Evolutionary conservation across 805 yeast species (phyloP).

Genomic region (Pichia occidentalis): DNA sequence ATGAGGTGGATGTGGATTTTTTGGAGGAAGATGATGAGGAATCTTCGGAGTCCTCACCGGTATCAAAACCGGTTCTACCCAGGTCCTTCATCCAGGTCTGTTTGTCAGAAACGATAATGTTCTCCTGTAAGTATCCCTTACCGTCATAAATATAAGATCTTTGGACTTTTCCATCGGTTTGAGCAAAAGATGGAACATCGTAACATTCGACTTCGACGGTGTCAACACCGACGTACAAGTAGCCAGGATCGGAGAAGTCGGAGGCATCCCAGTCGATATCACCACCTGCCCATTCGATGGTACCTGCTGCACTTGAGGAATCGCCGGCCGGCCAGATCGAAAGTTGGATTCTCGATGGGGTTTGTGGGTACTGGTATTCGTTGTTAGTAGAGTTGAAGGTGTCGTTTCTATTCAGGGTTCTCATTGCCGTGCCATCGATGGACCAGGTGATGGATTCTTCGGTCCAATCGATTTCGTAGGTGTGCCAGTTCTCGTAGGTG

Average conservation of each 20-base stretch:
- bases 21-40: not conserved
- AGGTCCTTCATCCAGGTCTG: slow-evolving; percentile 50
- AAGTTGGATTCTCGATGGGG: slow-evolving; percentile 66
- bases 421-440: slow-evolving; percentile 59
- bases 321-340: slow-evolving; percentile 79
- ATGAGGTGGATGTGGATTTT: not conserved
- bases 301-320: slow-evolving; percentile 48
- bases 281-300: slow-evolving; percentile 87
- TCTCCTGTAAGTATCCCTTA: slow-evolving; percentile 40
- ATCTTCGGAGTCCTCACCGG: slow-evolving; percentile 32
- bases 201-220: slow-evolving; percentile 60
- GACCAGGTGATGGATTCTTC: slow-evolving; percentile 67
- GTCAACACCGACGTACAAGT: slow-evolving; percentile 62
- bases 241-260: slow-evolving; percentile 73
- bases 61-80: slow-evolving; percentile 65
- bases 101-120: slow-evolving; percentile 56
- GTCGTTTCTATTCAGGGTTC: slow-evolving; percentile 55
- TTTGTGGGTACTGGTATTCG: slow-evolving; percentile 56
- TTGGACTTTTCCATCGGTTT: slow-evolving; percentile 34
- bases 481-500: slow-evolving; percentile 66
- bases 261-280: slow-evolving; percentile 70
- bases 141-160: slow-evolving; percentile 48
- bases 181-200: slow-evolving; percentile 58
- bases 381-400: slow-evolving; percentile 60
- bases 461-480: slow-evolving; percentile 74